Base-by-base conservation (phyloP, 768 basidiomycete genomes). In the Hortiboletus flavorubellus region DNA sequence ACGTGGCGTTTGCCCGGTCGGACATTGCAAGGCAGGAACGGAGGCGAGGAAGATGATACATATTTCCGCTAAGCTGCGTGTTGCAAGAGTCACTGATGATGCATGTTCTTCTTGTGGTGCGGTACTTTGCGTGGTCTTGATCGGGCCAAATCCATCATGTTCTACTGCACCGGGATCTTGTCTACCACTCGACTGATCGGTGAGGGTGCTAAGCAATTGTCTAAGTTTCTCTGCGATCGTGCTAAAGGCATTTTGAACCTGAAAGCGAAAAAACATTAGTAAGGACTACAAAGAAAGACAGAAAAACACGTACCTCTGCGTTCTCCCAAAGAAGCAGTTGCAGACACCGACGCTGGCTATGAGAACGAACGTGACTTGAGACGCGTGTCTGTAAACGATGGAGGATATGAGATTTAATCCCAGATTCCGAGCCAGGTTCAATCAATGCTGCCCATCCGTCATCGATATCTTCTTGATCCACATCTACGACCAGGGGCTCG, bases 281-380 rank as follows among this genome's bases (percentile, higher is more conserved):
- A 31, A 21, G 37, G 34, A 40, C n/a, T 46, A 33, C 43, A 9
- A 33, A 15, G 11, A 39, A 37, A 29, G 18, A 38, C 30, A 15
- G 12, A 49, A 23, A 42, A 18, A 31, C 37, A 76, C 82, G 64
- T 60, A 93, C 92, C 61, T 91, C 89, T 42, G 75, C 63, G 55
- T 80, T 82, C 55, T 82, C 82, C 83, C 91, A 92, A 26, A 93
- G 68, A 8, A 79, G 66, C 30, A 75, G 73, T 46, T 88, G 80
- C 23, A 92, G 72, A 39, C 70, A 72, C 66, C 53, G 78, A 72
- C 40, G 68, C 49, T 37, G 62, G 54, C 50, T 38, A 47, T 47
- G 15, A 48, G 49, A 37, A 50, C 51, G 47, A 54, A 51, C 39
- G 46, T 59, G 41, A 41, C 43, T 21, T 31, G 55, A 50, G 10